Base-by-base conservation (phyloP, 2,329 filamentous ascomycete species). In the Escovopsis sp. region DNA sequence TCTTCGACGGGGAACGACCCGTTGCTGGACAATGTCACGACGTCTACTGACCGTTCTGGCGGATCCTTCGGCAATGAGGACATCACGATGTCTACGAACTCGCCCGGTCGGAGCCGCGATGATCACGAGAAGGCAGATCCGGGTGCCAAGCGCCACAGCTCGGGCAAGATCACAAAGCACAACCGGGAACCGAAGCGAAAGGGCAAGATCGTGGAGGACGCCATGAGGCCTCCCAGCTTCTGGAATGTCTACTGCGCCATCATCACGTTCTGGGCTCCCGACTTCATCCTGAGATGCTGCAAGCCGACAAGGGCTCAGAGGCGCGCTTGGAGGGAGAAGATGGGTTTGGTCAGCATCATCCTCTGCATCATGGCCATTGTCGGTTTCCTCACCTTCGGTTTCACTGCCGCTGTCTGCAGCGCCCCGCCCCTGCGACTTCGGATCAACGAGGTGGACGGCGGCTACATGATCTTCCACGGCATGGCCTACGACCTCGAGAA, bases 391-490 rank as follows among this genome's bases (percentile, higher is more conserved):
- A 98, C 90, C 0, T 98, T 98, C 50, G 90, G 90, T 31, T 98
- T 98, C 59, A 96, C 84, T 4, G 72, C 81, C 41, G 77, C 77
- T 4, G 90, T 98, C 14, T 98, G 90, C 55, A 76, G 80, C 13
- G 58, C 62, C 2, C 78, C 84, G 8, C 73, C 76, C 18, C 61
- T 75, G 30, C 77, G 88, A 39, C 63, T 96, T 36, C 79, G 77
- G 42, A 70, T 84, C 53, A 96, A 96, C 56, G 66, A 92, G 41
- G 84, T 98, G 37, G 71, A 70, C 35, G 55, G 51, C 6, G 85
- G 84, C 11, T 94, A 84, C 62, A 87, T 98, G 83, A 96, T 98
- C 45, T 90, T 94, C 54, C 88, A 98, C 48, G 90, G 90, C 36
- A 70, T 76, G 40, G 90, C 90, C 3, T 94, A 94, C 52, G 79